phyloP scores from a whole-genome alignment of 2,329 filamentous ascomycete species.

The Colletotrichum spaethianum region DNA sequence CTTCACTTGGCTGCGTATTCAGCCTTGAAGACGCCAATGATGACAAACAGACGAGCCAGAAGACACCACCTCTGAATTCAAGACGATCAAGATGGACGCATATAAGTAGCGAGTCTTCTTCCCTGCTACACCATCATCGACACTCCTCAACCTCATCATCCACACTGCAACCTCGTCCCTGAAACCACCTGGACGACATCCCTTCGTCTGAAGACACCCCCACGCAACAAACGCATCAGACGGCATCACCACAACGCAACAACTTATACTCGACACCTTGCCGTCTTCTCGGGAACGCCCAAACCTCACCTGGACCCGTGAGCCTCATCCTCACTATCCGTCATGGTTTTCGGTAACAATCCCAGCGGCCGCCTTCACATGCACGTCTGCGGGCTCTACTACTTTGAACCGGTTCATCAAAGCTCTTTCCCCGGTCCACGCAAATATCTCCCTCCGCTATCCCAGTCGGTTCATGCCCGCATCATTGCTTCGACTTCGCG shows the following conservation, averaged over 20 bases:
- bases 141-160: background rate
- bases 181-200: background rate
- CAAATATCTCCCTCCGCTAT: slow-evolving; percentile 71
- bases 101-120: background rate
- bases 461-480: slow-evolving; percentile 70
- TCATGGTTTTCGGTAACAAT: background rate
- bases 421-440: slow-evolving; percentile 20
- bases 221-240: background rate
- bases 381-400: slow-evolving; percentile 55
- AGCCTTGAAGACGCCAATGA: background rate
- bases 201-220: background rate
- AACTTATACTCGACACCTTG: background rate
- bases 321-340: background rate
- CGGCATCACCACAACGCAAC: background rate
- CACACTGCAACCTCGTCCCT: background rate
- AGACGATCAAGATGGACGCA: background rate
- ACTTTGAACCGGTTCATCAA: slow-evolving; percentile 40
- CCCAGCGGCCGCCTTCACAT: background rate
- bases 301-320: background rate
- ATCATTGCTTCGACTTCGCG: slow-evolving; percentile 69
- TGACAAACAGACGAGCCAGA: background rate
- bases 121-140: background rate
- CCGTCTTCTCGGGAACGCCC: background rate
- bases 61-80: background rate
- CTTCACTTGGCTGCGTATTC: background rate